Evolutionary conservation across 169 alveolate genomes (phyloP).

Genomic region (Plasmodium gaboni): DNA sequence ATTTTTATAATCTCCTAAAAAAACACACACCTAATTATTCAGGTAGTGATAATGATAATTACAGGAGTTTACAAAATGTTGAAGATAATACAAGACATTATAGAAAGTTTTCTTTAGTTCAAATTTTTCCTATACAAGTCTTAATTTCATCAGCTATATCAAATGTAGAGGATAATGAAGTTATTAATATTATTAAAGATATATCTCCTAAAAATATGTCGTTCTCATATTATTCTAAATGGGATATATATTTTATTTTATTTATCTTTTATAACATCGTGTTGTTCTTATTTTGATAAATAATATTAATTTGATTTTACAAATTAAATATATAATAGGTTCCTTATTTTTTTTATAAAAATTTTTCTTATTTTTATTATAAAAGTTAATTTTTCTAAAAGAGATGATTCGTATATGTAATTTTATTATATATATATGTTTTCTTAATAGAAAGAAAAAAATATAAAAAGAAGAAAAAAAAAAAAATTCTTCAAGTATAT

Average conservation of each 20-base stretch:
- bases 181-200: conserved; percentile 15
- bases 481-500: too few species aligned
- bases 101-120: conserved; percentile 86
- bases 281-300: too few species aligned
- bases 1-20: conserved; percentile 87
- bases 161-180: conserved; percentile 14
- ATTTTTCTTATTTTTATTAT: too few species aligned
- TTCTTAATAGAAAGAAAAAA: too few species aligned
- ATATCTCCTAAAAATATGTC: neutral
- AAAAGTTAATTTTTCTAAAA: too few species aligned
- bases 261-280: conserved; percentile 1
- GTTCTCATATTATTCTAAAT: conserved; percentile 1
- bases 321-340: too few species aligned
- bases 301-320: too few species aligned
- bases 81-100: conserved; percentile 80
- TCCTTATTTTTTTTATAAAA: too few species aligned
- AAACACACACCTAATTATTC: conserved; percentile 74
- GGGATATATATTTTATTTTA: neutral
- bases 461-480: too few species aligned
- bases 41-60: conserved; percentile 79
- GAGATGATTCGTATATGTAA: too few species aligned
- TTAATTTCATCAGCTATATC: conserved; percentile 81
- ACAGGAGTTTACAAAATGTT: conserved; percentile 84
- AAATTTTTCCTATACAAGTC: conserved; percentile 88
- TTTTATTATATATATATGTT: too few species aligned